Evolutionary conservation across 1,284 basidiomycete genomes (phyloP).

Genomic region (Ustilago esculenta): DNA sequence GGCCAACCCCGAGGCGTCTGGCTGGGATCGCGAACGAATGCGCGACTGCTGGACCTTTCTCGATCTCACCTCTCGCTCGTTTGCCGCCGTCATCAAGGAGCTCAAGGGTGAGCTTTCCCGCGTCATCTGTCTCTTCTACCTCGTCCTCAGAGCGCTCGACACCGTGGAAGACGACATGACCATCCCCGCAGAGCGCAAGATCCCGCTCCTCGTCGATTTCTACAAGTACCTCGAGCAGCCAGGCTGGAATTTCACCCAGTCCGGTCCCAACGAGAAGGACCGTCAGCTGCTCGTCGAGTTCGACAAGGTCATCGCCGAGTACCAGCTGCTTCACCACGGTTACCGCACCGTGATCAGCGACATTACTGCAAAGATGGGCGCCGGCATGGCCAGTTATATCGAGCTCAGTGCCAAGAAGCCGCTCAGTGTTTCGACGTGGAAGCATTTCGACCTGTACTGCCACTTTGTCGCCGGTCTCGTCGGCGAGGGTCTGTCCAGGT

Average conservation of each 20-base stretch:
- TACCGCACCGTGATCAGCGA: constrained; percentile 85
- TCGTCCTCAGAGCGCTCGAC: constrained; percentile 90
- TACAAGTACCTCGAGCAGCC: constrained; percentile 82
- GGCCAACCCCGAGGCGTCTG: constrained; percentile 62
- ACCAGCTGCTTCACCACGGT: constrained; percentile 71
- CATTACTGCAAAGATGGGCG: constrained; percentile 77
- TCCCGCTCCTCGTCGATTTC: constrained; percentile 84
- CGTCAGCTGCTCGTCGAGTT: constrained; percentile 87
- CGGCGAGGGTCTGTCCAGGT: constrained; percentile 90
- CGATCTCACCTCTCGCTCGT: constrained; percentile 88
- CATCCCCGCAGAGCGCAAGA: constrained; percentile 84
- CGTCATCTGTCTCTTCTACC: constrained; percentile 90
- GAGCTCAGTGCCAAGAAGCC: constrained; percentile 49
- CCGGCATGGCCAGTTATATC: constrained; percentile 91
- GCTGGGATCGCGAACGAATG: constrained; percentile 73
- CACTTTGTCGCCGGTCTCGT: constrained; percentile 98
- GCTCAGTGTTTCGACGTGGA: constrained; percentile 60
- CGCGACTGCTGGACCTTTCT: constrained; percentile 88
- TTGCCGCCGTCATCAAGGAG: constrained; percentile 94
- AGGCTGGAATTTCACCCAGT: constrained; percentile 87
- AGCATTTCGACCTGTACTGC: constrained; percentile 96
- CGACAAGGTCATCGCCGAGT: constrained; percentile 82
- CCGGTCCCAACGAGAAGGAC: constrained; percentile 89
- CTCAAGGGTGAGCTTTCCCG: constrained; percentile 92
- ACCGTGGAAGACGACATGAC: constrained; percentile 99